These are phyloP conservation scores for Hawksworthiomyces lignivorus DNA, from an alignment of 2,329 filamentous ascomycete genomes.

Conservation along the genomic window DNA sequence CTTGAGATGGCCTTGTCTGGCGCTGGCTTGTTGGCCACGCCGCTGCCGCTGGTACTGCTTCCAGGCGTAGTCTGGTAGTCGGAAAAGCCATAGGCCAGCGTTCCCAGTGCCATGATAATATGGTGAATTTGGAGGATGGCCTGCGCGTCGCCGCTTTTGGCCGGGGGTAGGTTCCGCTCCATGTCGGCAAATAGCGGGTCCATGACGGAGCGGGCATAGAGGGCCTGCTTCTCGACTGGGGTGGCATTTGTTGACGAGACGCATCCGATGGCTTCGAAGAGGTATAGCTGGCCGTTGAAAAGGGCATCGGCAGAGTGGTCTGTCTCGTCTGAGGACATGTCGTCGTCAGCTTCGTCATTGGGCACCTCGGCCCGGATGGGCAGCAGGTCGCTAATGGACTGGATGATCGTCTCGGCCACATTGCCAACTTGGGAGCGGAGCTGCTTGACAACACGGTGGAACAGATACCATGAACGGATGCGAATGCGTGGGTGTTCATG, in stretches of 20 bases:
- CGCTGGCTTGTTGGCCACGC: slow-evolving; percentile 39
- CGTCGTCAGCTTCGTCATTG: slow-evolving; percentile 70
- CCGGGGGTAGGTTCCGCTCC: slow-evolving; percentile 66
- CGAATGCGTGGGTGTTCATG: slow-evolving; percentile 81
- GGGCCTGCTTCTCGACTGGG: slow-evolving; percentile 73
- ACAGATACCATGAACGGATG: slow-evolving; percentile 92
- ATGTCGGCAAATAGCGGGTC: slow-evolving; percentile 86
- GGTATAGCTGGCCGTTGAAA: slow-evolving; percentile 84
- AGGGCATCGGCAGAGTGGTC: slow-evolving; percentile 84
- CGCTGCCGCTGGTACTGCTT: slow-evolving; percentile 31
- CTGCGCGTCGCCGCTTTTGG: slow-evolving; percentile 73
- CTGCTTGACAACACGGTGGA: slow-evolving; percentile 86
- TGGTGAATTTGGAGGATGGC: slow-evolving; percentile 88
- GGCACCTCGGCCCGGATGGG: slow-evolving; percentile 86
- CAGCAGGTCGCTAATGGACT: slow-evolving; percentile 80
- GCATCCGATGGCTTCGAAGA: slow-evolving; percentile 91
- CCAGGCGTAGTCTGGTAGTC: slow-evolving; percentile 57
- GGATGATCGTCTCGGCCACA: slow-evolving; percentile 84
- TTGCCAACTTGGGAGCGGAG: slow-evolving; percentile 77
- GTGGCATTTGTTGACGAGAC: slow-evolving; percentile 77
- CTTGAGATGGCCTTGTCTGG: slow-evolving; percentile 64
- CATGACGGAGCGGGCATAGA: slow-evolving; percentile 83
- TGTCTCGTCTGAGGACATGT: slow-evolving; percentile 91
- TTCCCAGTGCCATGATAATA: slow-evolving; percentile 91
- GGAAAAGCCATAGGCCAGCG: slow-evolving; percentile 84